A percentile compares a stretch with the other conserved stretches of the same genome.
These are phyloP conservation scores for Leccinum fuscescens DNA, from an alignment of 1,284 basidiomycete species.

Conservation along the genomic window DNA sequence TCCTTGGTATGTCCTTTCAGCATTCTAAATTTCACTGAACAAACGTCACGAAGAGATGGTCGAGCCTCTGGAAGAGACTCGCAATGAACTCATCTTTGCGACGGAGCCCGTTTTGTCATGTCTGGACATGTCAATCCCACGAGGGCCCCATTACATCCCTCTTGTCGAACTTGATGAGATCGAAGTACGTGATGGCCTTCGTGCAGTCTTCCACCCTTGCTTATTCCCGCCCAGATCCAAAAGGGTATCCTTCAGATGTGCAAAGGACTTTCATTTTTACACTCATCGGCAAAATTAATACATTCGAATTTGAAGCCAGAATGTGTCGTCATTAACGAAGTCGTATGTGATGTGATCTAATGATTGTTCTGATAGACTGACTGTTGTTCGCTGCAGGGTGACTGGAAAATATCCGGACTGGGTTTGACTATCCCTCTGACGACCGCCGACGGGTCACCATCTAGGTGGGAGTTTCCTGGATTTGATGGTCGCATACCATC, in stretches of 20 bases:
- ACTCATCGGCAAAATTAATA: constrained; percentile 87
- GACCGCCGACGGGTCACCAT: constrained; percentile 67
- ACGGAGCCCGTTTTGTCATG: constrained; percentile 87
- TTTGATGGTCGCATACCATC: constrained; percentile 79
- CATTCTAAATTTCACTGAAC: constrained; percentile 11
- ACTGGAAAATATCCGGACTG: constrained; percentile 96
- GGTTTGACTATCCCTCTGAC: constrained; percentile 82
- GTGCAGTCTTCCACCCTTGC: constrained; percentile 11
- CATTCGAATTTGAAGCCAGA: constrained; percentile 91
- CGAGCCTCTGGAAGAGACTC: constrained; percentile 94
- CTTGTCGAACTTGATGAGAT: constrained; percentile 84
- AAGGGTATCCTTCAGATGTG: constrained; percentile 94
- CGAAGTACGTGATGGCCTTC: constrained; percentile 55
- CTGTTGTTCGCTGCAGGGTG: constrained; percentile 59
- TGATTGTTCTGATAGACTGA: constrained; percentile 5
- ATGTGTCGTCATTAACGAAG: constrained; percentile 81
- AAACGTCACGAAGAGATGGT: constrained; percentile 75
- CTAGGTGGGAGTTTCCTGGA: constrained; percentile 87
- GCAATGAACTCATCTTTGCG: constrained; percentile 87
- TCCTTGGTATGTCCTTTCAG: constrained; percentile 61
- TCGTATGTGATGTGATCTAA: constrained; percentile 51
- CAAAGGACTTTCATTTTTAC: constrained; percentile 91
- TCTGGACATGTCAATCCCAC: constrained; percentile 71
- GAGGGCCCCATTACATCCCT: constrained; percentile 51
- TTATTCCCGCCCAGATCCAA: constrained; percentile 70